Evolutionary conservation across 2,329 filamentous ascomycete species (phyloP).

Genomic region (Bipolaris victoriae): DNA sequence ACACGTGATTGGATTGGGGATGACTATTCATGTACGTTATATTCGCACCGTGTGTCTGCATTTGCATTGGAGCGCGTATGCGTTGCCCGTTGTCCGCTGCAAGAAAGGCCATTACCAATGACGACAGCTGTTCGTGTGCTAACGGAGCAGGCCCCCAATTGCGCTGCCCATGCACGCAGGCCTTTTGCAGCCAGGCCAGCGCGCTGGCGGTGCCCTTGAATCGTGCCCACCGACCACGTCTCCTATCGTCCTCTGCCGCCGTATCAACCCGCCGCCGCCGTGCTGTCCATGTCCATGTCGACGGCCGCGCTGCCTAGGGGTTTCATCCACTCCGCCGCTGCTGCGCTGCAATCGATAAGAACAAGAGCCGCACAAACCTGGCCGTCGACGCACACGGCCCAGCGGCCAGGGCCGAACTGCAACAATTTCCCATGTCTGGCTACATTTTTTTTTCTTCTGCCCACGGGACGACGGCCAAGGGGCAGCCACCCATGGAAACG

Average conservation of each 20-base stretch:
- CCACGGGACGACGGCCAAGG: neutral
- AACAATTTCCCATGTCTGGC: neutral
- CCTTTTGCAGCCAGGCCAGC: slow-evolving; percentile 20
- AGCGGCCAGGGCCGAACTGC: neutral
- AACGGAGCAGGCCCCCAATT: slow-evolving; percentile 27
- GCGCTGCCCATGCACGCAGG: slow-evolving; percentile 24
- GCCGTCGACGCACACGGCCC: neutral
- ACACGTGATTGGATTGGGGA: slow-evolving; percentile 26
- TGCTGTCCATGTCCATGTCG: neutral
- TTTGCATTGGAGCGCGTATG: slow-evolving; percentile 21
- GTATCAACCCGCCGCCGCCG: slow-evolving; percentile 4
- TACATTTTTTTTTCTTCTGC: neutral
- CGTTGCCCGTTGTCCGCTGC: slow-evolving; percentile 11
- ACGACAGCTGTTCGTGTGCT: slow-evolving; percentile 24
- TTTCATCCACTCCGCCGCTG: slow-evolving; percentile 19
- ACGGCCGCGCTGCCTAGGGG: slow-evolving; percentile 7
- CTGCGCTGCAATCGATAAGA: slow-evolving; percentile 30
- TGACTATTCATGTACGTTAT: slow-evolving; percentile 20
- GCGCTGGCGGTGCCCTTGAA: slow-evolving; percentile 25
- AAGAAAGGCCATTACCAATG: slow-evolving; percentile 22
- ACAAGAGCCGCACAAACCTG: slow-evolving; percentile 18
- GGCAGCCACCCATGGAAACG: slow-evolving; percentile 7
- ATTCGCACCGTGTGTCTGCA: slow-evolving; percentile 15
- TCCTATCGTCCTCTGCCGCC: neutral
- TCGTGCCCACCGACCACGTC: slow-evolving; percentile 12